Conservation (phyloP, 495 filamentous ascomycete species). For the Neurospora sp. region DNA sequence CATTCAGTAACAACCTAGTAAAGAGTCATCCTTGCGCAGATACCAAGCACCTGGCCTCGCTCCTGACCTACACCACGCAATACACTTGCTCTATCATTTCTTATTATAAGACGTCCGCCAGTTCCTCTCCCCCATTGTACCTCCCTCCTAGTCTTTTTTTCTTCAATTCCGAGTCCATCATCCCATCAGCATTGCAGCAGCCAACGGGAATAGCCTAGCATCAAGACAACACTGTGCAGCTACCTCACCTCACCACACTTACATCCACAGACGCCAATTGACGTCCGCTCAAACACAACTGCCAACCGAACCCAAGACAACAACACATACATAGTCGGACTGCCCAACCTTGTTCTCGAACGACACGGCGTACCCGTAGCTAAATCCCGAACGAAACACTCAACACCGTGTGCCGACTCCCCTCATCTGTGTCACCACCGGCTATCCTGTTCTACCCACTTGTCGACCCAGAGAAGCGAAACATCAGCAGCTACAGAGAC, state of each 20-base stretch:
- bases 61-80: background rate
- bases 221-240: background rate
- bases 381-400: background rate
- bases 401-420: background rate
- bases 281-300: background rate
- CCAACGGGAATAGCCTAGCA: background rate
- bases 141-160: background rate
- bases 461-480: background rate
- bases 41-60: background rate
- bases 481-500: background rate
- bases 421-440: background rate
- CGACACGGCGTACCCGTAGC: background rate
- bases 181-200: background rate
- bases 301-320: background rate
- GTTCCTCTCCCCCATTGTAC: background rate
- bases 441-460: background rate
- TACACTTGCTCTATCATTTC: background rate
- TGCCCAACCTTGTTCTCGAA: background rate
- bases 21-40: background rate
- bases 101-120: background rate
- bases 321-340: background rate
- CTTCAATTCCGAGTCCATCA: background rate
- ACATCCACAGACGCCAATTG: background rate
- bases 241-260: background rate
- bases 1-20: background rate